Evolutionary conservation across 139 green algal genomes (phyloP), one percentile per base, ranked within the genome.

Genomic region (Yamagishiella unicocca): DNA sequence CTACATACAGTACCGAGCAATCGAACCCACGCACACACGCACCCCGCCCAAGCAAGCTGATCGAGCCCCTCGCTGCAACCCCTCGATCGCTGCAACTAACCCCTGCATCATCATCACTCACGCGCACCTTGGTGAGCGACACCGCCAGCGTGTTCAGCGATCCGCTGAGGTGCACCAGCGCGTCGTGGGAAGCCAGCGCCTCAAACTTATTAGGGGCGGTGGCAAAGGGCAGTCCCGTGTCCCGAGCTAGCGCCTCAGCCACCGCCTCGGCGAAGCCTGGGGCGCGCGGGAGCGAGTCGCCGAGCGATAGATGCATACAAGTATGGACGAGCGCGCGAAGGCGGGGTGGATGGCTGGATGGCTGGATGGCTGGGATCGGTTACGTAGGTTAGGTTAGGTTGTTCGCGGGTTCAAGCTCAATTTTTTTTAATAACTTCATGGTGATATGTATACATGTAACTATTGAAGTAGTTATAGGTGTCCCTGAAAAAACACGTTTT

Each of bases 191-290:
- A 2, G 97, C 97, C 43, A 99, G 93, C 14, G 96, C 95, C 89
- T 98, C 97, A 92, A 99, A 99, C 92, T 99, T 99, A 93, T 99
- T 99, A 53, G 95, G 94, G 1, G 97, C 97, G 14, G 95, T 98
- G 0, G 96, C 87, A 82, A 99, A 99, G 14, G 95, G 96, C 46
- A 98, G 81, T 0, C 98, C 97, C 1, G 97, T 99, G 74, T 95
- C 93, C 0, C 78, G 80, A 1, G 96, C 92, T n/a, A 99, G 93
- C 42, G 93, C 91, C 29, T 75, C 88, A 9, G 97, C 97, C 61
- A 99, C 89, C 46, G 83, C 82, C 73, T 94, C 93, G 2, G 91
- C 96, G 89, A 98, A 99, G 38, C 93, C 96, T 79, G 73, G 2
- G 70, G 0, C 4, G 9, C 27, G 35, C 12, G 35, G 7, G 67